Conservation (phyloP, 1,139 yeast genomes). For the Fermentozyma sake region DNA sequence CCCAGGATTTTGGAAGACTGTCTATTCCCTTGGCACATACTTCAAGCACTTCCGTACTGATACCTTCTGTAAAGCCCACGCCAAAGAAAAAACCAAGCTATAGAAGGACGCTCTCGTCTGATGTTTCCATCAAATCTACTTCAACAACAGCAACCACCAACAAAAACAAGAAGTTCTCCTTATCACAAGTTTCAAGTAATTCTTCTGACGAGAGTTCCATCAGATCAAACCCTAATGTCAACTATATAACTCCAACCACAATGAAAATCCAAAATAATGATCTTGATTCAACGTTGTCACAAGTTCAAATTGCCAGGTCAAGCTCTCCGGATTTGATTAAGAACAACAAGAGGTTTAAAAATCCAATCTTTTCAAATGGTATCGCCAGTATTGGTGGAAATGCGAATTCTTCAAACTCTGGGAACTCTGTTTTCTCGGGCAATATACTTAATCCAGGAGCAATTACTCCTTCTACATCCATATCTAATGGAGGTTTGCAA, state of each 20-base stretch:
- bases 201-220: slow-evolving; percentile 35
- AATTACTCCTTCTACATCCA: too few relatives aligned
- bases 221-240: slow-evolving; percentile 7
- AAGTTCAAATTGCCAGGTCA: slow-evolving; percentile 13
- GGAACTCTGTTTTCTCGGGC: slow-evolving; percentile 2
- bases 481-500: too few relatives aligned
- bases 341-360: slow-evolving; percentile 13
- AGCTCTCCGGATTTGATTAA: slow-evolving; percentile 18
- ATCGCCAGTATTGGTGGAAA: slow-evolving; percentile 2
- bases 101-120: slow-evolving; percentile 33
- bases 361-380: slow-evolving; percentile 5
- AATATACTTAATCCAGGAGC: too few relatives aligned
- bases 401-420: neutral
- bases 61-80: neutral
- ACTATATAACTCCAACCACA: slow-evolving; percentile 16
- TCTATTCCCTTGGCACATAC: neutral
- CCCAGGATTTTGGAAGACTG: slow-evolving; percentile 16
- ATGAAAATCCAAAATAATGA: slow-evolving; percentile 7
- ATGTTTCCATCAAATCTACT: slow-evolving; percentile 31
- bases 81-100: slow-evolving; percentile 27
- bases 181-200: slow-evolving; percentile 35
- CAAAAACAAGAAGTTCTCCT: slow-evolving; percentile 23
- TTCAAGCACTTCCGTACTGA: neutral
- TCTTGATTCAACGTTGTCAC: slow-evolving; percentile 8
- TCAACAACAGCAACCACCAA: slow-evolving; percentile 25